These are phyloP conservation scores for Gliomastix tumulicola DNA, from an alignment of 2,329 filamentous ascomycete genomes.

Conservation along the genomic window DNA sequence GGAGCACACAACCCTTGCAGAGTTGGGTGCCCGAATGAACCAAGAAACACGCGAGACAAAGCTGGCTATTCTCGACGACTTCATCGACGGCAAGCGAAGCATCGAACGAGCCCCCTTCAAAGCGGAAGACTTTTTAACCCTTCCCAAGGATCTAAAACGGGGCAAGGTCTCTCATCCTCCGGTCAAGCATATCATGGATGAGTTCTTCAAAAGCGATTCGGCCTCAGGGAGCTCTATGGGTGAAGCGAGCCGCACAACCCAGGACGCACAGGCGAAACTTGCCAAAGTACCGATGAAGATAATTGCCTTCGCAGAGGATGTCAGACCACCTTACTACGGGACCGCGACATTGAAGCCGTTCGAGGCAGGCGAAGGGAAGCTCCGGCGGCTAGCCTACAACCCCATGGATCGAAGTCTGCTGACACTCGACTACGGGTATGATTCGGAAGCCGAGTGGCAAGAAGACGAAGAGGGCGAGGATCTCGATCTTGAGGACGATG, in stretches of 20 bases:
- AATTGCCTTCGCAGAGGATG: conserved; percentile 55
- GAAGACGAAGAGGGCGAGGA: conserved; percentile 65
- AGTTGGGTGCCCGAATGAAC: conserved; percentile 50
- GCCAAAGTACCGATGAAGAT: conserved; percentile 55
- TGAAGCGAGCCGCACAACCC: too few relatives aligned
- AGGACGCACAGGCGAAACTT: conserved; percentile 31
- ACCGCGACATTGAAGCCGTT: conserved; percentile 58
- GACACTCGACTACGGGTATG: conserved; percentile 78
- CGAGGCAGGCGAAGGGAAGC: conserved; percentile 33
- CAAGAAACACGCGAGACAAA: conserved; percentile 45
- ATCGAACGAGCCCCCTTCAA: conserved; percentile 32
- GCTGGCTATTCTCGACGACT: conserved; percentile 44
- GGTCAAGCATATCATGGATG: conserved; percentile 56
- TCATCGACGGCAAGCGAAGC: conserved; percentile 36
- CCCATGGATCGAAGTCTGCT: too few relatives aligned
- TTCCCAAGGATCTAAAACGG: conserved; percentile 31
- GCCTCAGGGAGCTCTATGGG: too few relatives aligned
- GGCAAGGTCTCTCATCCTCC: conserved; percentile 41
- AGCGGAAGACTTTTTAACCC: conserved; percentile 35
- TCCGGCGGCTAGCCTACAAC: conserved; percentile 44
- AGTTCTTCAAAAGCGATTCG: conserved; percentile 32
- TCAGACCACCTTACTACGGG: conserved; percentile 65
- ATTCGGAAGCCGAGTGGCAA: conserved; percentile 83
- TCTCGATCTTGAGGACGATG: conserved; percentile 58
- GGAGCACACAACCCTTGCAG: conserved; percentile 64